These are phyloP conservation scores for Backusella tarrabulga DNA, from an alignment of 192 early-diverging fungal species.

Conservation along the genomic window DNA sequence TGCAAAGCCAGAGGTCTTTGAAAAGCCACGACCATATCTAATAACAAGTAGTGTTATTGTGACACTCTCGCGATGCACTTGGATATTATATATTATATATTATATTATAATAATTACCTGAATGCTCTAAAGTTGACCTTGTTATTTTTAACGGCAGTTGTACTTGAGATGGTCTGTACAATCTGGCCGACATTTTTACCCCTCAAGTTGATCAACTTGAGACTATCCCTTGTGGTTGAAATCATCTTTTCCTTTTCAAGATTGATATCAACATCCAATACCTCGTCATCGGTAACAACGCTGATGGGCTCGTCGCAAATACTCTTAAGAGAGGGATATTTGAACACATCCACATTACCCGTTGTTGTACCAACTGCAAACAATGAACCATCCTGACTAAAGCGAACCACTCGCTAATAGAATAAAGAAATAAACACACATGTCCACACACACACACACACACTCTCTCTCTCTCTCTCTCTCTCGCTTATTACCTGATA, in stretches of 20 bases:
- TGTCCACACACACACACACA: not conserved
- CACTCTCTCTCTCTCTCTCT: too few relatives aligned
- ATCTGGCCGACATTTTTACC: constrained; percentile 41
- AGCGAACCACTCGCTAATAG: constrained; percentile 55
- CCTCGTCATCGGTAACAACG: constrained; percentile 54
- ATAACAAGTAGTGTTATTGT: not conserved
- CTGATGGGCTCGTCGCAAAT: constrained; percentile 58
- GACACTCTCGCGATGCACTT: too few relatives aligned
- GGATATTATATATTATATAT: too few relatives aligned
- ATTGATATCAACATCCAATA: constrained; percentile 70
- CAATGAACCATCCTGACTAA: constrained; percentile 63
- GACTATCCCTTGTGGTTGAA: constrained; percentile 44
- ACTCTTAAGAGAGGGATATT: constrained; percentile 58
- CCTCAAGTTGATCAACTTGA: constrained; percentile 42
- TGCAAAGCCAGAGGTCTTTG: constrained; percentile 58
- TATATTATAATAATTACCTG: constrained; percentile 24
- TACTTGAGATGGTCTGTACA: constrained; percentile 43
- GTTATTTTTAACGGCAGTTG: constrained; percentile 40
- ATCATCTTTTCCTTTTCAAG: constrained; percentile 47
- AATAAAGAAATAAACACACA: not conserved
- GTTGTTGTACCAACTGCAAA: constrained; percentile 70
- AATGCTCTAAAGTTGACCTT: constrained; percentile 47
- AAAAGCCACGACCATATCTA: constrained; percentile 59
- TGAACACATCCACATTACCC: constrained; percentile 57
- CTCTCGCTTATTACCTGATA: constrained; percentile 49